Evolutionary conservation across 129 eudicot genomes (phyloP), one percentile per base, ranked within the genome.

Genomic region (Arctium lappa): DNA sequence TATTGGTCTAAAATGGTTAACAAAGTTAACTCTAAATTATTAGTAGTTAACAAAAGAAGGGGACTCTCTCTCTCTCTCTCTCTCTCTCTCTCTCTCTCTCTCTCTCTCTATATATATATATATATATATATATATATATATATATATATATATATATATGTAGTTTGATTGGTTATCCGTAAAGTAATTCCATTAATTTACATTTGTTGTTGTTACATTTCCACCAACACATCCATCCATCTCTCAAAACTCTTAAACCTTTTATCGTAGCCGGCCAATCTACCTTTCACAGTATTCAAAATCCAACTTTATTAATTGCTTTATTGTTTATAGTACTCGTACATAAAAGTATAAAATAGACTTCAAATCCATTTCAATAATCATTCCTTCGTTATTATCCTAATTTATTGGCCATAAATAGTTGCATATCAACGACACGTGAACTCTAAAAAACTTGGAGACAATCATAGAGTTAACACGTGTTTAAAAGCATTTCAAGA

Each of bases 101-200:
- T 22, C 27, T 22, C 27, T 22, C 27, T 22, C 27, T 22, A 0
- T 22, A 22, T 22, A 0, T 22, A 22, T 22, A 22, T 22, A 22
- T 22, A 22, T 22, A 22, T 22, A 22, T 22, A 22, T 22, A 22
- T 22, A 22, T 22, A 22, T 22, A 22, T 22, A 22, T 22, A 22
- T 22, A 22, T 22, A 22, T 22, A 22, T 22, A 22, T 22, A 22
- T 22, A 22, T 22, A 22, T 71, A 42, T 40, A 46, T 33, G 3
- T 33, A 33, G 36, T 33, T 33, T 33, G 79, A 83, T 83, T 83
- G 86, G 79, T 39, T 83, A 38, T 16, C 3, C 86, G 9, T 34
- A 83, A 83, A 83, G 86, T 70, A 83, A 70, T 29, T 83, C 86
- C 86, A 83, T 77, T 22, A 22, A 22, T 22, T 62, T 76, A 83